Conservation (phyloP, 441 rosid species). For the Rhodomyrtus psidioides region DNA sequence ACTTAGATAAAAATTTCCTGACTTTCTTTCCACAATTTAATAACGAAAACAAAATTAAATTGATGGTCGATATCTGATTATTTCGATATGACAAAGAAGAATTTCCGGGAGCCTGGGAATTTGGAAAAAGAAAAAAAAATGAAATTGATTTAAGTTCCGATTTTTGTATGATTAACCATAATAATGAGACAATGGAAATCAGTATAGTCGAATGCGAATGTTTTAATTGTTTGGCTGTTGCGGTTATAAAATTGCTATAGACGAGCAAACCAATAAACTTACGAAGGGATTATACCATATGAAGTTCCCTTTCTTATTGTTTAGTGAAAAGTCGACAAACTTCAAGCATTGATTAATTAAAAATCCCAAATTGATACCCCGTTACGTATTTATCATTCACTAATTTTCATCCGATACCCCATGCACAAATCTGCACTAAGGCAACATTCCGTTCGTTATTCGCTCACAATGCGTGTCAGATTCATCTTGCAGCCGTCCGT, state of each 20-base stretch:
- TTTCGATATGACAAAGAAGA: fast-evolving
- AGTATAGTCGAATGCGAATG: not conserved
- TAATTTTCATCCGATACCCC: not conserved
- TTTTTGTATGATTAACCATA: not conserved
- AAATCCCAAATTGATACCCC: not conserved
- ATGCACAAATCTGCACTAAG: fast-evolving
- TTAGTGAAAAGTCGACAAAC: not conserved
- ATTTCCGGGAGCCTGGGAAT: not conserved
- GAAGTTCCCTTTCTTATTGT: not conserved
- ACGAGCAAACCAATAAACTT: not conserved
- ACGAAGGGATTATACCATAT: not conserved
- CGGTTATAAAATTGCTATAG: not conserved
- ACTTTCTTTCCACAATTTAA: not conserved
- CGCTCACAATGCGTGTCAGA: fast-evolving
- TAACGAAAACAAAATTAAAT: not conserved
- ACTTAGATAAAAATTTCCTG: not conserved
- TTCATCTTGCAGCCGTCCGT: fast-evolving
- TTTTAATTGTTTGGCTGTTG: not conserved
- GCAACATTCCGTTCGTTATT: not conserved
- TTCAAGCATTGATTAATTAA: not conserved
- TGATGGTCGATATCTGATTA: fast-evolving
- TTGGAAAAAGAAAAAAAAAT: not conserved
- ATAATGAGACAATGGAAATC: not conserved
- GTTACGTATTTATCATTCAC: not conserved
- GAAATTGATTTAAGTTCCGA: not conserved